Evolutionary conservation across 2,329 filamentous ascomycete genomes (phyloP), one percentile per base, ranked within the genome.

Genomic region (Fusarium fujikuroi): DNA sequence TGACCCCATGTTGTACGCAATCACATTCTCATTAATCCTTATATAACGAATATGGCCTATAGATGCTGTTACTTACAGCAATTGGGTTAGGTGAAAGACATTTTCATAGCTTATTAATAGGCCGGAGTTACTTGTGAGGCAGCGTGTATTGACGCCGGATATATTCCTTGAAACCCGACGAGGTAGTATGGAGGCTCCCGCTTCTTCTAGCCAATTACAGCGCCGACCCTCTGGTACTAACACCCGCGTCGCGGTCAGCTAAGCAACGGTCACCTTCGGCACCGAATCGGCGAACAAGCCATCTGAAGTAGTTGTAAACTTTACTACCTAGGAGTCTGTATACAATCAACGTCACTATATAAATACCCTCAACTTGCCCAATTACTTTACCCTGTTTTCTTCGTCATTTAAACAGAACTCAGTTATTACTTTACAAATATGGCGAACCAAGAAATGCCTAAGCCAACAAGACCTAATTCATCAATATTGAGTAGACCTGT

Each of bases 371-470:
- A 19, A 3, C 23, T 25, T 44, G 7, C 23, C 23, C 16, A 18
- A 9, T 25, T 18, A 18, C 12, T 23, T 18, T 4, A 23, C 23
- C 0, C 9, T 23, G 0, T 5, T 43, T 23, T 23, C 4, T 23
- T 2, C 11, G 3, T 16, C 15, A 43, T 23, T 16, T 7, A 16
- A 11, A 10, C 5, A 43, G 9, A 43, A 23, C 6, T 9, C 5
- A 23, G 9, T 43, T 7, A 18, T 18, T 3, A 16, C 9, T 4
- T 23, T 23, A 43, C n/a, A 23, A 23, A 43, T 1, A 44, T 44
- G 16, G 7, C n/a, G n/a, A 44, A 5, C 16, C n/a, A 25, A 12
- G 10, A 25, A 44, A 2, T 12, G 5, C 7, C 42, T 10, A 8
- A 25, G 7, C 42, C 42, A 12, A 8, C n/a, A 25, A 25, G 23